Conservation (phyloP, 495 filamentous ascomycete genomes). For the Hypomontagnella submonticulosa region DNA sequence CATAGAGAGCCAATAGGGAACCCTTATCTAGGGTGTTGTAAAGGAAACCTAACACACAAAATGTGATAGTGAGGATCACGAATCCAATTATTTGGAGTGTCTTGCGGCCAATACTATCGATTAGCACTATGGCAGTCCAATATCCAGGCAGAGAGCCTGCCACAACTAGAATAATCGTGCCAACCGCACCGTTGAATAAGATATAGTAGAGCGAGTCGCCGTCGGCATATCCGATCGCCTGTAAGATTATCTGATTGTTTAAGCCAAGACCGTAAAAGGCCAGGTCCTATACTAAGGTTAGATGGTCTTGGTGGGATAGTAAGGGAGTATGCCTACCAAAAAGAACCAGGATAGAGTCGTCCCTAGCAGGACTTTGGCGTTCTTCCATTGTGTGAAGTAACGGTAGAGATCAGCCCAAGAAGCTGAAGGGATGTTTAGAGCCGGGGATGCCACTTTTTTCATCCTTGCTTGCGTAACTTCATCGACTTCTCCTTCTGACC, state of each 20-base stretch:
- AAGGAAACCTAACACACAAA: constrained; percentile 76
- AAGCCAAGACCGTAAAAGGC: constrained; percentile 85
- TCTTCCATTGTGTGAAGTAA: constrained; percentile 76
- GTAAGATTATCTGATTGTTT: constrained; percentile 77
- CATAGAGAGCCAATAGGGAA: constrained; percentile 76
- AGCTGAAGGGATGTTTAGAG: constrained; percentile 70
- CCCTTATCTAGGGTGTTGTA: constrained; percentile 64
- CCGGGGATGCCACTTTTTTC: constrained; percentile 48
- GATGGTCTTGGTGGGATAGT: background rate
- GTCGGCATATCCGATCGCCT: constrained; percentile 69
- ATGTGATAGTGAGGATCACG: constrained; percentile 74
- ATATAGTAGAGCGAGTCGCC: constrained; percentile 72
- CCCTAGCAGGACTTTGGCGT: constrained; percentile 78
- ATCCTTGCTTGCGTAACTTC: constrained; percentile 49
- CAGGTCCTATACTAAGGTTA: constrained; percentile 51
- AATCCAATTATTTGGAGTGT: constrained; percentile 84
- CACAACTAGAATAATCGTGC: constrained; percentile 78
- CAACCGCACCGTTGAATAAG: constrained; percentile 76
- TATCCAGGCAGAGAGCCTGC: constrained; percentile 84
- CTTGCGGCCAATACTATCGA: constrained; percentile 82
- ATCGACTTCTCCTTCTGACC: constrained; percentile 62
- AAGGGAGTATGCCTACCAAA: constrained; percentile 59
- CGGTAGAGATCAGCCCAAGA: constrained; percentile 70
- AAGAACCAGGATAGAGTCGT: constrained; percentile 87
- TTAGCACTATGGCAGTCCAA: constrained; percentile 75